Base-by-base conservation (phyloP, 768 basidiomycete genomes). In the Suillus subluteus region DNA sequence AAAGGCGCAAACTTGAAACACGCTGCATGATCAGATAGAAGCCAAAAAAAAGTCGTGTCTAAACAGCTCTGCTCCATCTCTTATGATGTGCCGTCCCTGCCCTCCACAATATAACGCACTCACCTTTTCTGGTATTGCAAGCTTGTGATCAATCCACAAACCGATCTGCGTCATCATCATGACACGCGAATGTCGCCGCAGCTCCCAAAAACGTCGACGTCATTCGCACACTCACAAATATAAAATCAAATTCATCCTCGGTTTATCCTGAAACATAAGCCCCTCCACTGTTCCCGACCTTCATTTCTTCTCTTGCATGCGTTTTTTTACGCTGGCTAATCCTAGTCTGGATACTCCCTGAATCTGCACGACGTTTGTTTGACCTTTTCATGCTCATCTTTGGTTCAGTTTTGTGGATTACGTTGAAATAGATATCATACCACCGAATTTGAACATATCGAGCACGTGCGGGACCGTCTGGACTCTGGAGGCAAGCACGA, bases 311-410 rank as follows among this genome's bases (percentile, higher is more conserved):
- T 65, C 30, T 66, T 73, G 13, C 69, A 73, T 4, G 69, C 55
- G 4, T 55, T 73, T 52, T 73, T 73, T 38, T 32, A 65, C 62
- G 30, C 67, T 73, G 5, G 48, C 46, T 4, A 23, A 65, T 58
- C 40, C 30, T 11, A 64, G 62, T 16, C 21, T 71, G 30, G 64
- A 69, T 50, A 68, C 68, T 13, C 55, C 70, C 32, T 62, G 61
- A 52, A 68, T 68, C 55, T 65, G 62, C 21, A 72, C 66, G 35
- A 56, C 68, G 2, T 72, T 74, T 50, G 16, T 6, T 75, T 1
- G 74, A 75, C 37, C 69, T 74, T 66, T 62, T 68, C n/a, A 62
- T 68, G 16, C 62, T 63, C 56, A 67, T 73, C 59, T 70, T 40
- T 70, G 70, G 74, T 65, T 73, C 32, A 48, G 21, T 6, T 65